Base-by-base conservation (phyloP, 176 grass and related monocot genomes). In the Neostapfia colusana region DNA sequence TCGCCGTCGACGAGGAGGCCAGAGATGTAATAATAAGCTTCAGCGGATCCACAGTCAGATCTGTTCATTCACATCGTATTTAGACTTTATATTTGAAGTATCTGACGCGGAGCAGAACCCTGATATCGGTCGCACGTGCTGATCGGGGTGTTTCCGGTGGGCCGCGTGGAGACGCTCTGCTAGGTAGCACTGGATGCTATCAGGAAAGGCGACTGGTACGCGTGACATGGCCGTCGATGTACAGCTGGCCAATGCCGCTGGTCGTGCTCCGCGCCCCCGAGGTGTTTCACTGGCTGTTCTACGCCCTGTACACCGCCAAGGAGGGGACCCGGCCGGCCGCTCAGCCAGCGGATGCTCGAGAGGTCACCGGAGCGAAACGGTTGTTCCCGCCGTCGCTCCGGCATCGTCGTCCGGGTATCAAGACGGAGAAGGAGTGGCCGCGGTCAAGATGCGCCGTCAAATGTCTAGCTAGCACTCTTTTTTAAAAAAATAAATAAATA, bases 211-310 rank as follows among this genome's bases (percentile, higher is more conserved):
- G 71, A 84, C 27, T 34, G 74, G 57, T 91, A 85, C 59, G 40
- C 59, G 40, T 91, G 21, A 91, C 85, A 0, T 91, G 85, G 89
- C 85, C 81, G n/a, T 56, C 81, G 17, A 40, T 82, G 81, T 88
- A 82, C n/a, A n/a, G n/a, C 85, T 69, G 69, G 44, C 85, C 89
- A 13, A 20, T 88, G 23, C 57, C 77, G 31, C 64, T 85, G 21
- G 5, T 91, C 0, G 83, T 53, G 46, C 55, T 35, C 13, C 77
- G 85, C 34, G 67, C 81, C 23, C 89, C 89, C 0, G 89, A 88
- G 79, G 9, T 75, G 17, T 3, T 91, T 8, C 8, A 63, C 68
- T 78, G 70, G 77, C 8, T 41, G 6, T 85, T 60, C 27, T 10
- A 7, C 17, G 14, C 65, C 39, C 11, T 90, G 63, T 90, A 86